Conservation (phyloP, 495 filamentous ascomycete genomes). For the Talaromyces borbonicus region DNA sequence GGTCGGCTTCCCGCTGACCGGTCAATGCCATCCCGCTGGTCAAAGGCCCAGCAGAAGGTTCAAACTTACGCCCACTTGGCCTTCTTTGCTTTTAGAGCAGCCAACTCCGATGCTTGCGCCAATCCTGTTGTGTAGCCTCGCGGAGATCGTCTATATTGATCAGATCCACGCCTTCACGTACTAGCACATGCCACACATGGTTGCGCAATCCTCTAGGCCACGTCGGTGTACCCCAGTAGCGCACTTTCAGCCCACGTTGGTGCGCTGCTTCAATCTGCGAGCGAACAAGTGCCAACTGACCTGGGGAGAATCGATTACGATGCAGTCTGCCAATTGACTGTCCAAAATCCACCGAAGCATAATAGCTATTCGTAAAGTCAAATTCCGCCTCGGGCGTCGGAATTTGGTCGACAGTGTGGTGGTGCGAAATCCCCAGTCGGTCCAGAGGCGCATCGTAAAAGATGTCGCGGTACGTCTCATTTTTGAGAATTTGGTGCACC, state of each 20-base stretch:
- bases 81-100: too few relatives aligned
- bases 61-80: too few relatives aligned
- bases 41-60: too few relatives aligned
- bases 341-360: constrained; percentile 34
- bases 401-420: too few relatives aligned
- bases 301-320: constrained; percentile 17
- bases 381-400: too few relatives aligned
- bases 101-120: constrained; percentile 13
- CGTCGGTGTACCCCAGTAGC: constrained; percentile 59
- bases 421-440: neutral
- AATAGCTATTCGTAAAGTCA: constrained; percentile 34
- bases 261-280: constrained; percentile 51
- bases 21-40: too few relatives aligned
- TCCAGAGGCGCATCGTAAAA: constrained; percentile 44
- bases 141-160: constrained; percentile 12
- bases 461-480: constrained; percentile 35
- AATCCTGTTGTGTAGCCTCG: constrained; percentile 15
- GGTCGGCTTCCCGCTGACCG: too few relatives aligned
- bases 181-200: constrained; percentile 53
- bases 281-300: constrained; percentile 45
- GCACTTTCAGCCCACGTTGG: constrained; percentile 47
- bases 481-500: constrained; percentile 29
- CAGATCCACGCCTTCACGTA: constrained; percentile 46
- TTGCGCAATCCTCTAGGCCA: constrained; percentile 60
- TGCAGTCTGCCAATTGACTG: constrained; percentile 21